Conservation (phyloP, 306 rosid genomes). For the Rosa lucieae region DNA sequence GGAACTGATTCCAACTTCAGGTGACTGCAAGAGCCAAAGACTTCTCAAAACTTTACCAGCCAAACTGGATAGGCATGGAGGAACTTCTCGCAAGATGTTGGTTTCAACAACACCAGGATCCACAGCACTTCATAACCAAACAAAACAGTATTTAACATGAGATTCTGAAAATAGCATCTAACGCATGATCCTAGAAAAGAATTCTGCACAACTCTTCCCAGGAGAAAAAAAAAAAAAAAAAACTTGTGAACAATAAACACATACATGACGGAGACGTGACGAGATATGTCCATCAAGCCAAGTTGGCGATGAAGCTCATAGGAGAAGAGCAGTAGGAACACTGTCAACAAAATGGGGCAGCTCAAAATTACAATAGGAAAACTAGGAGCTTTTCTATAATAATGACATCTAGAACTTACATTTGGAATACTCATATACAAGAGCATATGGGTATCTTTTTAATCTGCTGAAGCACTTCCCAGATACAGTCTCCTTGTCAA, state of each 20-base stretch:
- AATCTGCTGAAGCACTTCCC: constrained; percentile 55
- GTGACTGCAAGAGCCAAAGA: constrained; percentile 58
- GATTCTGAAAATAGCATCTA: neutral
- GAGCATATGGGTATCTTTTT: constrained; percentile 66
- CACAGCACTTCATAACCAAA: constrained; percentile 51
- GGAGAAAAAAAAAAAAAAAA: neutral
- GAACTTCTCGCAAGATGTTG: constrained; percentile 79
- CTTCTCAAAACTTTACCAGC: constrained; percentile 45
- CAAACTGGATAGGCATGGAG: constrained; percentile 45
- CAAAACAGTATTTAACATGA: constrained; percentile 8
- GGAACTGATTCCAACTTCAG: constrained; percentile 53
- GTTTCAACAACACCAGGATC: constrained; percentile 88
- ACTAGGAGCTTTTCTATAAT: constrained; percentile 5
- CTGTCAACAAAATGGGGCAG: constrained; percentile 42
- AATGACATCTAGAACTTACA: constrained; percentile 41
- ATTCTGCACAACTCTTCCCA: neutral
- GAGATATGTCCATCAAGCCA: constrained; percentile 49
- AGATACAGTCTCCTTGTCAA: constrained; percentile 62
- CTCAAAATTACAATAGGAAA: constrained; percentile 26
- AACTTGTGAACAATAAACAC: neutral
- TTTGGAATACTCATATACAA: constrained; percentile 73
- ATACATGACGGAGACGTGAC: constrained; percentile 63
- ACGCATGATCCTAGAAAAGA: neutral
- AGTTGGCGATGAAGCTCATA: constrained; percentile 76
- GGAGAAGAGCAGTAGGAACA: constrained; percentile 69